phyloP scores from a whole-genome alignment of 352 stramenopile genomes.

The Albugo candida region DNA sequence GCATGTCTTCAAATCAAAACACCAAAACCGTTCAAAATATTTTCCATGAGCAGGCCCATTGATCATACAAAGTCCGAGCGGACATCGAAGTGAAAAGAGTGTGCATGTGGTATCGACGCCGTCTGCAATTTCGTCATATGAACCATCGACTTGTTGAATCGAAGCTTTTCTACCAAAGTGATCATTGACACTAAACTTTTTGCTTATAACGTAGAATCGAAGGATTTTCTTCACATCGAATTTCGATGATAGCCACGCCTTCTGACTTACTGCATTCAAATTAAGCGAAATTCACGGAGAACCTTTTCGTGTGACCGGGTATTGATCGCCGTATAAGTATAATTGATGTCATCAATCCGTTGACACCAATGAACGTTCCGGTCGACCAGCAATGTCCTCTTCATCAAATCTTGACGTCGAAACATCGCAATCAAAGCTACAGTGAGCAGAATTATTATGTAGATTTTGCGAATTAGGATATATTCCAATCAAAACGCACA shows the following conservation, averaged over 20 bases:
- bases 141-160: constrained; percentile 46
- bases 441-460: constrained; percentile 24
- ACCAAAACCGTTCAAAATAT: constrained; percentile 88
- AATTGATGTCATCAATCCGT: constrained; percentile 45
- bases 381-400: constrained; percentile 52
- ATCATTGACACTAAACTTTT: constrained; percentile 41
- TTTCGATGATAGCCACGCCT: constrained; percentile 47
- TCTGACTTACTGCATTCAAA: constrained; percentile 38
- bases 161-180: constrained; percentile 33
- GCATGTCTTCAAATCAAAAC: constrained; percentile 89
- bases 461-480: constrained; percentile 36
- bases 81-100: constrained; percentile 76
- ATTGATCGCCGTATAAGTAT: constrained; percentile 47
- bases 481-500: constrained; percentile 40
- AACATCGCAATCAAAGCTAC: constrained; percentile 58
- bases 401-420: constrained; percentile 44
- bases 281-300: constrained; percentile 54
- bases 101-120: constrained; percentile 72
- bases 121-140: constrained; percentile 49
- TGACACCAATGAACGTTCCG: constrained; percentile 40
- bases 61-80: constrained; percentile 74
- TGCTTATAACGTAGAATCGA: constrained; percentile 46
- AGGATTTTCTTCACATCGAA: constrained; percentile 44
- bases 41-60: constrained; percentile 72
- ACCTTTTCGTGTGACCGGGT: constrained; percentile 69